Base-by-base conservation (phyloP, 768 basidiomycete genomes). In the Phaeotremella fagi region DNA sequence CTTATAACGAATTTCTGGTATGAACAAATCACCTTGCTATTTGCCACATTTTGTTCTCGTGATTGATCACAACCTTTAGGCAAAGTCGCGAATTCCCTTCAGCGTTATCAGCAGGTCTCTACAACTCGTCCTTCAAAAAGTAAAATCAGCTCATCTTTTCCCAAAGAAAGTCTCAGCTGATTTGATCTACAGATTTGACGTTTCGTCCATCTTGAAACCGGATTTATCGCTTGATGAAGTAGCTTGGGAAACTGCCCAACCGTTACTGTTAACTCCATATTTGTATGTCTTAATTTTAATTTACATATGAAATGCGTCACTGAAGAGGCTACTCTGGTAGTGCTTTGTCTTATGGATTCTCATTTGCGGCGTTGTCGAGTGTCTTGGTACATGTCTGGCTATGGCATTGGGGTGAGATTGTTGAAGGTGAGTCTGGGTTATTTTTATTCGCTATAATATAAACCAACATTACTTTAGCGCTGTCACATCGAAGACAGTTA, bases 251-350 rank as follows among this genome's bases (percentile, higher is more conserved):
- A 52, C 53, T 6, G 61, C 61, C 0, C 56, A 53, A 35, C 75
- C 75, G 0, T 50, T 76, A 0, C 55, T 76, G 1, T 57, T 76
- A 9, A 75, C 75, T 3, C 75, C 75, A 4, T 74, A 72, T 45
- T 76, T 76, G 72, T 74, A 20, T 60, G 70, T 56, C 11, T 6
- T 48, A 33, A 20, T 2, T 20, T 33, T 35, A 2, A 12, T 33
- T 33, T 7, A 33, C 31, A 7, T 33, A 33, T 16, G 31, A 33
- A 33, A 16, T 33, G n/a, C n/a, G n/a, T n/a, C n/a, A n/a, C 31
- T 33, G 31, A 45, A 7, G 18, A 16, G 22, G 45, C 18, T 27
- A 23, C 37, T 15, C 3, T 45, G 31, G 48, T 41, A 71, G 72
- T 48, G 75, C 73, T 18, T 20, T 76, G 4, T 56, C 71, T 0